A percentile compares a stretch with the other conserved stretches of the same genome.
These are phyloP conservation scores for Rhododendron kiyosumense DNA, from an alignment of 148 eudicot genomes.

Conservation along the genomic window DNA sequence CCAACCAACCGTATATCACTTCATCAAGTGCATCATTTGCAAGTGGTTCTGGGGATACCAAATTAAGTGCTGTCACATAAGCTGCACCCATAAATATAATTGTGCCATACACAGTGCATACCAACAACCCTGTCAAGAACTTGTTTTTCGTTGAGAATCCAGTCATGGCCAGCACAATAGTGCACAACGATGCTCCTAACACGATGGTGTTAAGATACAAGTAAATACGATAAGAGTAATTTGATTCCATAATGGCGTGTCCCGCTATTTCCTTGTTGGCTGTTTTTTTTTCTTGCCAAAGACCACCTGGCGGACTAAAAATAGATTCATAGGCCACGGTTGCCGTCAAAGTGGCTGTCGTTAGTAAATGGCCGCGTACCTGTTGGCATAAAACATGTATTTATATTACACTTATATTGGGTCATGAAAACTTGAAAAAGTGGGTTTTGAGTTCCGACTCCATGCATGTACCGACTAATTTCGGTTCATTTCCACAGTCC, in stretches of 20 bases:
- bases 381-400: no score
- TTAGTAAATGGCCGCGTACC: background rate
- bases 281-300: background rate
- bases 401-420: no score
- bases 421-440: no score
- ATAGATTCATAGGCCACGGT: no score
- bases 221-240: rapidly evolving
- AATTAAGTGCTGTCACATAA: background rate
- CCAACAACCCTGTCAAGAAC: no score
- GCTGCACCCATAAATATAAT: background rate
- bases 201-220: background rate
- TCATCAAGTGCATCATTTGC: rapidly evolving
- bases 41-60: background rate
- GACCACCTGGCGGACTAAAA: no score
- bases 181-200: no score
- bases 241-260: background rate
- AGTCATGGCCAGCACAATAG: background rate
- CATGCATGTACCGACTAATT: no score
- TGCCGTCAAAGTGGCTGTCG: no score
- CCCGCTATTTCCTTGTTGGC: background rate
- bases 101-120: background rate
- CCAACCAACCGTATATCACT: background rate
- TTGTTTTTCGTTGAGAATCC: no score
- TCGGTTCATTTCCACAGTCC: no score
- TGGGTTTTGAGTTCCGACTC: no score